These are phyloP conservation scores for Ogataea glucozyma DNA, from an alignment of 805 yeast species.

Conservation along the genomic window DNA sequence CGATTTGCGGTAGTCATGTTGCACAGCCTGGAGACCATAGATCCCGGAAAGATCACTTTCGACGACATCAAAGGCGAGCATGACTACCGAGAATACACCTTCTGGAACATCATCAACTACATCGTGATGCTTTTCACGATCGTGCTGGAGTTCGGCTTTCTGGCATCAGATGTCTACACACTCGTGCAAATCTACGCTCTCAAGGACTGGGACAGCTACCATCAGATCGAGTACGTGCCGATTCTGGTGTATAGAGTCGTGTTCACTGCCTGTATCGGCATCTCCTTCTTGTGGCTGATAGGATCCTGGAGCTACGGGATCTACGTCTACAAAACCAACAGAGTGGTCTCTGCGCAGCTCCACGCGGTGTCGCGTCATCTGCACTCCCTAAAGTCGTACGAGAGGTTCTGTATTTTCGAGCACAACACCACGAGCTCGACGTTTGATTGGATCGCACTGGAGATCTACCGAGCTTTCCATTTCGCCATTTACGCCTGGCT, in stretches of 20 bases:
- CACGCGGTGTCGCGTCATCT: conserved; percentile 60
- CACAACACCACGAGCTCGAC: conserved; percentile 64
- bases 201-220: conserved; percentile 41
- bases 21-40: conserved; percentile 13
- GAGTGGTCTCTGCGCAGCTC: conserved; percentile 70
- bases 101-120: conserved; percentile 47
- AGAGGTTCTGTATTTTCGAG: conserved; percentile 71
- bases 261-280: conserved; percentile 66
- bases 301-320: conserved; percentile 62
- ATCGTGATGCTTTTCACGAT: conserved; percentile 40
- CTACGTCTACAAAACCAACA: conserved; percentile 55
- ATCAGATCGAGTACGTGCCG: conserved; percentile 36
- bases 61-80: conserved; percentile 34
- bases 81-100: conserved; percentile 38
- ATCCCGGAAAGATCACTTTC: conserved; percentile 29
- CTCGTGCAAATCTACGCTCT: conserved; percentile 72
- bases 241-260: conserved; percentile 32
- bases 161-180: conserved; percentile 76
- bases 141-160: conserved; percentile 51
- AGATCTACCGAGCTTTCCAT: conserved; percentile 63
- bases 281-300: conserved; percentile 58
- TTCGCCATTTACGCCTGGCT: conserved; percentile 59
- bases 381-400: conserved; percentile 59
- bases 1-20: conserved; percentile 1
- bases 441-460: conserved; percentile 68